These are phyloP conservation scores for Globisporangium mamillatum DNA, from an alignment of 352 stramenopile genomes.

Conservation along the genomic window DNA sequence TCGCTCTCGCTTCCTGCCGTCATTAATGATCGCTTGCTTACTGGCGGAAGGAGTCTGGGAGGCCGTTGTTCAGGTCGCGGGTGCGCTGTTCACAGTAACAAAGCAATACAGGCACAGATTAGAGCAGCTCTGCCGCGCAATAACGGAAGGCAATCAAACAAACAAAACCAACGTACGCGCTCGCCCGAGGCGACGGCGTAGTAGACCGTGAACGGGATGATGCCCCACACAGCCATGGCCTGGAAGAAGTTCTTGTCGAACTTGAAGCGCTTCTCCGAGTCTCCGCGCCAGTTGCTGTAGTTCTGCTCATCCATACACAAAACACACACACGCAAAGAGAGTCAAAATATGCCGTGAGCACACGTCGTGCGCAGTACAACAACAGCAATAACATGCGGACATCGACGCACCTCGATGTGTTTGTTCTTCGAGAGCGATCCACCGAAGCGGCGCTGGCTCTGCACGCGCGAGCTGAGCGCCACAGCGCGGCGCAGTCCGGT, in stretches of 20 bases:
- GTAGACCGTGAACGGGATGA: slow-evolving; percentile 62
- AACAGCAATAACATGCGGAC: background rate
- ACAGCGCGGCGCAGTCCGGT: slow-evolving; percentile 45
- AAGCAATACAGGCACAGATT: background rate
- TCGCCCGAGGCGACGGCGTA: slow-evolving; percentile 56
- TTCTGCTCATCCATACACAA: slow-evolving; percentile 35
- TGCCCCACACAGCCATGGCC: slow-evolving; percentile 42
- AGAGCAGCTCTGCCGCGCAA: background rate
- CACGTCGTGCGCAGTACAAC: background rate
- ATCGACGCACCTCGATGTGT: slow-evolving; percentile 63
- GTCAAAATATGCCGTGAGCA: slow-evolving; percentile 7
- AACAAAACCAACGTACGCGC: slow-evolving; percentile 43
- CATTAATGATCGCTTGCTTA: slow-evolving; percentile 31
- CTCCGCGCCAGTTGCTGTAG: slow-evolving; percentile 85
- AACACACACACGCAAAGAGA: slow-evolving; percentile 1
- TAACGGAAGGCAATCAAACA: background rate
- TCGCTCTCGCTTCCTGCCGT: background rate
- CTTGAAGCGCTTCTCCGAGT: slow-evolving; percentile 83
- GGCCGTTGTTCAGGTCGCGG: slow-evolving; percentile 25
- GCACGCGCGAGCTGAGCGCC: slow-evolving; percentile 41
- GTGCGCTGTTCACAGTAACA: slow-evolving; percentile 6
- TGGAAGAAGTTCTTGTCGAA: slow-evolving; percentile 70
- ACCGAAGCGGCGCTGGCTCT: slow-evolving; percentile 68
- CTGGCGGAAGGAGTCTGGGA: slow-evolving; percentile 57
- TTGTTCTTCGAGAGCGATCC: slow-evolving; percentile 82